Evolutionary conservation across 2,329 filamentous ascomycete genomes (phyloP).

Genomic region (Macrophomina tecta): DNA sequence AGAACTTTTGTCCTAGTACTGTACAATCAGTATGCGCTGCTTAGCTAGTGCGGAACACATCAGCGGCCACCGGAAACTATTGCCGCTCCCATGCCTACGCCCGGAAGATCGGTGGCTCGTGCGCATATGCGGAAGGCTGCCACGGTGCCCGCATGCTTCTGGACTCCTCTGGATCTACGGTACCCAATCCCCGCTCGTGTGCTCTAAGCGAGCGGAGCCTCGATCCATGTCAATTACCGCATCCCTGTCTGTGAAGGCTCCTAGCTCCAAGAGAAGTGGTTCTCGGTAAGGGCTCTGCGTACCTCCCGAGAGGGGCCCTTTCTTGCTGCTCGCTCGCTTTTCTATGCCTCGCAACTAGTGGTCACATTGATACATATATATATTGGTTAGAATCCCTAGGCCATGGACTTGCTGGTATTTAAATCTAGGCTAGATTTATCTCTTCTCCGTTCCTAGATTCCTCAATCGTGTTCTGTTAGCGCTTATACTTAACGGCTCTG

Average conservation of each 20-base stretch:
- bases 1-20: too few species aligned
- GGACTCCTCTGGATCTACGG: slow-evolving; percentile 16
- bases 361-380: slow-evolving; percentile 7
- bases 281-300: slow-evolving; percentile 14
- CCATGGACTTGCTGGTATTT: slow-evolving; percentile 20
- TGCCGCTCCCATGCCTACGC: slow-evolving; percentile 11
- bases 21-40: slow-evolving; percentile 1
- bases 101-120: slow-evolving; percentile 3
- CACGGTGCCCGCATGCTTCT: slow-evolving; percentile 18
- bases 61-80: neutral
- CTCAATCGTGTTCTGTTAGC: neutral
- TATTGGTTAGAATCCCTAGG: slow-evolving; percentile 10
- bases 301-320: slow-evolving; percentile 8
- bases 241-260: slow-evolving; percentile 27
- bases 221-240: slow-evolving; percentile 19
- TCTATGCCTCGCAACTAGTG: slow-evolving; percentile 27
- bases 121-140: slow-evolving; percentile 14
- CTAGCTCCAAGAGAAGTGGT: slow-evolving; percentile 13
- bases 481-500: neutral
- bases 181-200: slow-evolving; percentile 12
- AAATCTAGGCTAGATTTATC: slow-evolving; percentile 10
- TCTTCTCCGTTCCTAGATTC: neutral
- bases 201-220: slow-evolving; percentile 17
- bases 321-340: slow-evolving; percentile 22
- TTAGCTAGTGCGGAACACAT: slow-evolving; percentile 4